Base-by-base conservation (phyloP, 2,329 filamentous ascomycete species). In the Colletotrichum endophyticum region DNA sequence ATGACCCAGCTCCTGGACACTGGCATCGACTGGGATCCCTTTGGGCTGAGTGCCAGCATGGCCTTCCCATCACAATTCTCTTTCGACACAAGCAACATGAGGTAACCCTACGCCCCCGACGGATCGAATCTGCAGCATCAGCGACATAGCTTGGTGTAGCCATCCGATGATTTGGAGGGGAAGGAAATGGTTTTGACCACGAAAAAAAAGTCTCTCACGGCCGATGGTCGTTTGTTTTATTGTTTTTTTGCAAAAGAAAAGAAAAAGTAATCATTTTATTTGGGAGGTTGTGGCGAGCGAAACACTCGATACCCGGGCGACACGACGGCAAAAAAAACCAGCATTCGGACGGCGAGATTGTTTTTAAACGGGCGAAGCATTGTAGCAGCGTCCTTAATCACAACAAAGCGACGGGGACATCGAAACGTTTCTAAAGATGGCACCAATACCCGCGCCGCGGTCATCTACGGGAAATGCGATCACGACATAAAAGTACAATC, bases 21-120 rank as follows among this genome's bases (percentile, higher is more conserved):
- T 22, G 95, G 96, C 86, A 88, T 98, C 66, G 96, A 98, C 83
- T 95, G 96, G 85, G 96, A 98, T 84, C 96, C 96, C 1, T 99
- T 98, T 81, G 96, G 96, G 15, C 89, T 98, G 69, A 96, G 95
- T 75, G 96, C 96, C 44, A 98, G 95, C 86, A 98, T 98, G 96
- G 95, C 96, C 79, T 98, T 98, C 81, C 96, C 96, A 13, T 95
- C 94, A 3, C 94, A 95, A 72, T 97, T 96, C 84, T 92, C 92
- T 68, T 95, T 95, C 83, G 92, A 94, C 78, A 91, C 91, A 66
- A 88, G 89, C 83, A 91, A 90, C 79, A 90, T 88, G 84, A 83
- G 86, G 78, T 88, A 84, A 49, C 63, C 44, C 30, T 56, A 56
- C 49, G 70, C 59, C 76, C 64, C 28, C 32, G 16, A 36, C 30